Evolutionary conservation across 2,329 filamentous ascomycete genomes (phyloP).

Genomic region (Trichoderma cornu-damae): DNA sequence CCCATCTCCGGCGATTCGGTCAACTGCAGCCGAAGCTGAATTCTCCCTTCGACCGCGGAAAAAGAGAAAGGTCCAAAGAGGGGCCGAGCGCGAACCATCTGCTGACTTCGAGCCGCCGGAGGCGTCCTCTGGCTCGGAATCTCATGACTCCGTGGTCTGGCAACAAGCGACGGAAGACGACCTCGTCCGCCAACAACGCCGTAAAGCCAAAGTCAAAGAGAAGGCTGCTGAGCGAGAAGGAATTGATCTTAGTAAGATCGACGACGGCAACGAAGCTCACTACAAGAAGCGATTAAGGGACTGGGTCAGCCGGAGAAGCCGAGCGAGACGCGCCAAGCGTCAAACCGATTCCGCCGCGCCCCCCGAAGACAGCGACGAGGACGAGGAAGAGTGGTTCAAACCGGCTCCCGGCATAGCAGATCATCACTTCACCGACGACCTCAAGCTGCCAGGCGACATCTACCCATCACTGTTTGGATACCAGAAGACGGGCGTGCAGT

Average conservation of each 20-base stretch:
- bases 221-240: constrained; percentile 35
- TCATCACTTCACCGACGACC: constrained; percentile 65
- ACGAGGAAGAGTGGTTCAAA: constrained; percentile 68
- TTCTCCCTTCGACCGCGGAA: constrained; percentile 57
- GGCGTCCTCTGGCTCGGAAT: constrained; percentile 30
- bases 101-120: constrained; percentile 45
- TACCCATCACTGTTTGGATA: constrained; percentile 91
- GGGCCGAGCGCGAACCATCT: constrained; percentile 36
- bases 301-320: constrained; percentile 59
- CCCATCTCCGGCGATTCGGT: background rate
- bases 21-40: constrained; percentile 41
- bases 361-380: constrained; percentile 40
- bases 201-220: constrained; percentile 41
- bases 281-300: constrained; percentile 70
- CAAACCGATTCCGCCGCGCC: constrained; percentile 34
- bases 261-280: constrained; percentile 81
- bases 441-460: constrained; percentile 86
- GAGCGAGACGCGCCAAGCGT: constrained; percentile 38
- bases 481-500: constrained; percentile 94
- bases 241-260: constrained; percentile 56
- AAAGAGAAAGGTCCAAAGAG: constrained; percentile 41
- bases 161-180: constrained; percentile 39
- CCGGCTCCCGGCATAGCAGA: constrained; percentile 80
- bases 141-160: constrained; percentile 34
- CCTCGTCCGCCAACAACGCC: constrained; percentile 34